phyloP scores from a whole-genome alignment of 108 stramenopile species.

The Cyclotella cryptica region DNA sequence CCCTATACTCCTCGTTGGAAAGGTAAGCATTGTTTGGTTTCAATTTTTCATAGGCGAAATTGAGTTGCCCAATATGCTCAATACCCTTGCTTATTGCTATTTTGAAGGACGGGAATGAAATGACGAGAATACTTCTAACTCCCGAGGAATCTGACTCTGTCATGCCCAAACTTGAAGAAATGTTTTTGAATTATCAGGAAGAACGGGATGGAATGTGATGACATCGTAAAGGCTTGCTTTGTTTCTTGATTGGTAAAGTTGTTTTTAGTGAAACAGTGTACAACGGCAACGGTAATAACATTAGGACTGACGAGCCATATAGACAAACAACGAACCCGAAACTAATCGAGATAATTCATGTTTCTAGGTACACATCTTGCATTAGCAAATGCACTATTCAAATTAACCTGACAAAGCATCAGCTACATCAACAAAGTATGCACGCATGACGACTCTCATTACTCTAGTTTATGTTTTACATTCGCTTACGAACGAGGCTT shows the following conservation, averaged over 20 bases:
- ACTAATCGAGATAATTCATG: too few relatives aligned
- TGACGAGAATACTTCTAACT: conserved; percentile 73
- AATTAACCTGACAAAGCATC: too few relatives aligned
- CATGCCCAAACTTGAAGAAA: conserved; percentile 81
- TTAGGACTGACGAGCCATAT: too few relatives aligned
- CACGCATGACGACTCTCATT: conserved; percentile 5
- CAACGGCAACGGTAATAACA: too few relatives aligned
- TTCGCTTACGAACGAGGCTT: conserved; percentile 96
- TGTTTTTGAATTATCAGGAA: conserved; percentile 77
- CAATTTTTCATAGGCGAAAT: neutral
- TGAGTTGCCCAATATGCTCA: neutral
- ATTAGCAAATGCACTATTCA: too few relatives aligned
- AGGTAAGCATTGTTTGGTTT: conserved; percentile 35
- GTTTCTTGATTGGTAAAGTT: neutral
- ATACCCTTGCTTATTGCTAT: conserved; percentile 5
- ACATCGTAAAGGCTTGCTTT: neutral
- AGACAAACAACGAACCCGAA: too few relatives aligned
- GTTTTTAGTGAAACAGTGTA: neutral
- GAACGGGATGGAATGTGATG: conserved; percentile 45
- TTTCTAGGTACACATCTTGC: too few relatives aligned
- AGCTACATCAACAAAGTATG: too few relatives aligned
- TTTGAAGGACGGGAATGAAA: conserved; percentile 65
- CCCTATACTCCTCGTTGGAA: conserved; percentile 91
- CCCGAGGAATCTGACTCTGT: conserved; percentile 82
- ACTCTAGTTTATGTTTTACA: conserved; percentile 44